Conservation (phyloP, 352 stramenopile species). For the Elongisporangium prolatum region DNA sequence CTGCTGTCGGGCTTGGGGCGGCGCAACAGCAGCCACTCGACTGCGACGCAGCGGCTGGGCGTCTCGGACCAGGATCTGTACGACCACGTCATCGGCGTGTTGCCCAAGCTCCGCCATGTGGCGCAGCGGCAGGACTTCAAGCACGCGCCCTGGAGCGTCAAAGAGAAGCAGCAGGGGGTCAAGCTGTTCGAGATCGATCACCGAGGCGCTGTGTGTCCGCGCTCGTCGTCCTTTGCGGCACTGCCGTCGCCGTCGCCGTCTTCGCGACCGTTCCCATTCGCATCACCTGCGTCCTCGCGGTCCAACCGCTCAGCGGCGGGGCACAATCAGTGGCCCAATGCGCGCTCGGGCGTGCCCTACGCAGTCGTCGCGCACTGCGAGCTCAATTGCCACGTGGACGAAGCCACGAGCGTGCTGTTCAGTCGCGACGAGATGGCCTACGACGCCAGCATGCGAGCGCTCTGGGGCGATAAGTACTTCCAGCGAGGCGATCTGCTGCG, state of each 20-base stretch:
- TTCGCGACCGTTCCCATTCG: background rate
- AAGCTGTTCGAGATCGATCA: conserved; percentile 54
- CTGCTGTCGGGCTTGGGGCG: background rate
- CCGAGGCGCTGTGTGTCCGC: background rate
- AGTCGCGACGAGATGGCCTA: conserved; percentile 49
- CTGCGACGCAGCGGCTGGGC: conserved; percentile 1
- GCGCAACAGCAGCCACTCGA: conserved; percentile 1
- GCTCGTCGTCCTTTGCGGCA: background rate
- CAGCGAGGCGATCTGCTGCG: conserved; percentile 48
- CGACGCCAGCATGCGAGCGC: conserved; percentile 45
- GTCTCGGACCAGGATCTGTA: conserved; percentile 33
- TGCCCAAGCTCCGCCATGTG: conserved; percentile 33
- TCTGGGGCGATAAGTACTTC: conserved; percentile 52
- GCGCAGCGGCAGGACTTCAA: conserved; percentile 10
- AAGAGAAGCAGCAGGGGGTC: conserved; percentile 35
- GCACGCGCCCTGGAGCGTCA: conserved; percentile 21
- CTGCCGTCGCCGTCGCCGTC: conserved; percentile 1
- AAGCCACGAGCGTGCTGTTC: conserved; percentile 61
- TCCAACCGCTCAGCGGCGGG: background rate
- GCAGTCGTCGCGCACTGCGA: conserved; percentile 50
- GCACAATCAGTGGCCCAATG: conserved; percentile 24
- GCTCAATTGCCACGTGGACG: conserved; percentile 43
- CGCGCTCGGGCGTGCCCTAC: conserved; percentile 40
- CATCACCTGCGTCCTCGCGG: conserved; percentile 1
- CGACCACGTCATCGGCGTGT: conserved; percentile 19